These are phyloP conservation scores for Coelastrella sp. DNA, from an alignment of 139 green algal genomes.

Conservation along the genomic window DNA sequence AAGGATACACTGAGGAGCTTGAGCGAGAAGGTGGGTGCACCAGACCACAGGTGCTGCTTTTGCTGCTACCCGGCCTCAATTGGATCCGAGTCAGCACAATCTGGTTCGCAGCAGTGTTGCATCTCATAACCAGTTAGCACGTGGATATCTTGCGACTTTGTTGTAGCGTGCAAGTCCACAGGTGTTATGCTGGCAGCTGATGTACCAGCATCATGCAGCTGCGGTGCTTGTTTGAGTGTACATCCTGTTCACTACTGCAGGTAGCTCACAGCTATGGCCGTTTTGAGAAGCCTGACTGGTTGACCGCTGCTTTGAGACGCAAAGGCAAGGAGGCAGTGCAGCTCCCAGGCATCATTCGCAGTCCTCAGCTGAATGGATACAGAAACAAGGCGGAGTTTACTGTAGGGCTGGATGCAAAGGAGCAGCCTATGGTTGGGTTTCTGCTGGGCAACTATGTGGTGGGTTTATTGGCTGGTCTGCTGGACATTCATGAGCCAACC, in stretches of 20 bases:
- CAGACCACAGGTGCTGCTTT: too few species aligned
- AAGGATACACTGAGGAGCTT: constrained; percentile 37
- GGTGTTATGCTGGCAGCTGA: too few species aligned
- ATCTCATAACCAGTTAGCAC: too few species aligned
- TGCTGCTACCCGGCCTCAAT: too few species aligned
- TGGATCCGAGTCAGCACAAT: too few species aligned
- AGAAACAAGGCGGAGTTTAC: constrained; percentile 68
- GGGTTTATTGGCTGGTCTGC: not conserved
- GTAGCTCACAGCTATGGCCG: not conserved
- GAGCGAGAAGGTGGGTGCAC: constrained; percentile 49
- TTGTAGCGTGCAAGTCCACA: too few species aligned
- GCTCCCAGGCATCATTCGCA: constrained; percentile 58
- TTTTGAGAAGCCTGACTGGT: constrained; percentile 13
- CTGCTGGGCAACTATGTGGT: constrained; percentile 55
- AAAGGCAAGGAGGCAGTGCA: constrained; percentile 16
- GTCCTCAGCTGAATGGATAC: constrained; percentile 56
- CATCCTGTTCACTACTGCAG: not conserved
- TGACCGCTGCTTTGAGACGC: not conserved
- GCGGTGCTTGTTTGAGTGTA: not conserved
- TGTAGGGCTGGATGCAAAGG: constrained; percentile 46
- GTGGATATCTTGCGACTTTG: too few species aligned
- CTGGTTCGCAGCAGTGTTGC: too few species aligned
- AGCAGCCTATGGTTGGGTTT: constrained; percentile 52
- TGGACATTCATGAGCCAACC: not conserved
- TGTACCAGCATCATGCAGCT: too few species aligned